phyloP scores from a whole-genome alignment of 2,329 filamentous ascomycete species.

The Hymenoscyphus fructigenus region DNA sequence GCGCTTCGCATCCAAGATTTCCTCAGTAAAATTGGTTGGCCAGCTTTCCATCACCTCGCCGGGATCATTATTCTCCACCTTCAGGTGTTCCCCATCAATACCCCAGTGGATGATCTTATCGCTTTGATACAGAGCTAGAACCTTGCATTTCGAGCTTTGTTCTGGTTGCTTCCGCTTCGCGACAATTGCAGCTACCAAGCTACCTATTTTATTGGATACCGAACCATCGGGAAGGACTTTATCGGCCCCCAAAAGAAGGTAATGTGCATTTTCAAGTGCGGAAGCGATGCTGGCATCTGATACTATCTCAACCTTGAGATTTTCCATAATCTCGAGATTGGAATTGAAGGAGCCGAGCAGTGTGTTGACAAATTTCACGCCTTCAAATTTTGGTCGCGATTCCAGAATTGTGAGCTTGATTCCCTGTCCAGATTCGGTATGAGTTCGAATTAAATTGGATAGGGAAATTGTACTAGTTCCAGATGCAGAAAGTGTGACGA shows the following conservation, averaged over 20 bases:
- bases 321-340: constrained; percentile 22
- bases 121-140: constrained; percentile 57
- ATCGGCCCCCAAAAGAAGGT: constrained; percentile 65
- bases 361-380: constrained; percentile 53
- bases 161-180: constrained; percentile 41
- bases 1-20: constrained; percentile 16
- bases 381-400: constrained; percentile 66
- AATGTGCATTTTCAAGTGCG: constrained; percentile 51
- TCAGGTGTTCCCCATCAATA: constrained; percentile 43
- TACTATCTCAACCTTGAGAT: constrained; percentile 42
- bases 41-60: constrained; percentile 51
- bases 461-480: constrained; percentile 58
- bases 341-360: constrained; percentile 31
- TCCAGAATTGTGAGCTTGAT: constrained; percentile 63
- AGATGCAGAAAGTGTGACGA: constrained; percentile 63
- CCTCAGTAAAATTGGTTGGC: constrained; percentile 32
- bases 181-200: constrained; percentile 56
- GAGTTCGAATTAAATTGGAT: constrained; percentile 36
- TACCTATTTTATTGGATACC: constrained; percentile 67
- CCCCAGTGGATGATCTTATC: constrained; percentile 59
- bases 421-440: constrained; percentile 37
- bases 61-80: constrained; percentile 51
- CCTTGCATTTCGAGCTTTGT: constrained; percentile 45
- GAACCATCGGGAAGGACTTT: constrained; percentile 56
- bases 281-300: constrained; percentile 59